Conservation (phyloP, 139 green algal genomes). For the Spirogloea muscicola region DNA sequence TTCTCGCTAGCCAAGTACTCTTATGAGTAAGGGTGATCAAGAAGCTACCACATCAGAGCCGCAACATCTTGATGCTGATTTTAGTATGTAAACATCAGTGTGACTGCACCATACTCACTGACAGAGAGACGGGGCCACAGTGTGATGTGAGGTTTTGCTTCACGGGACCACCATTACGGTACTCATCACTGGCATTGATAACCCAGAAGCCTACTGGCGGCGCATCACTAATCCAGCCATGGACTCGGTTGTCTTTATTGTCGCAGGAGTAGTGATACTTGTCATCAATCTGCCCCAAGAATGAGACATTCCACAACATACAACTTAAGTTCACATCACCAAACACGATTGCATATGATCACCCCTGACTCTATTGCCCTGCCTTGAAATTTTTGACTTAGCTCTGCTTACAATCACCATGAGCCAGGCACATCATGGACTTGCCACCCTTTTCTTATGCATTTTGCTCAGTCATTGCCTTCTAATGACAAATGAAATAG, state of each 20-base stretch:
- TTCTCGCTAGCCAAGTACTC: neutral
- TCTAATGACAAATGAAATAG: too few species aligned
- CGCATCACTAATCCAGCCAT: conserved; percentile 1
- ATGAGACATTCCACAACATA: too few species aligned
- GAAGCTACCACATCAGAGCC: neutral
- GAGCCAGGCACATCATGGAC: too few species aligned
- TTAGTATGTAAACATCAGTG: neutral
- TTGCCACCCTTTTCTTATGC: too few species aligned
- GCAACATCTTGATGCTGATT: neutral
- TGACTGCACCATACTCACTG: neutral
- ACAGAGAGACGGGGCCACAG: neutral
- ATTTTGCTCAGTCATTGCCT: too few species aligned
- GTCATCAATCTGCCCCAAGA: conserved; percentile 1
- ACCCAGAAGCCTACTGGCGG: conserved; percentile 6
- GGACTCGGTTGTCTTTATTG: conserved; percentile 6
- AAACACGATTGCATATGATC: too few species aligned
- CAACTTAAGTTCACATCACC: too few species aligned
- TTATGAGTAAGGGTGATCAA: neutral
- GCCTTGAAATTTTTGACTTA: too few species aligned
- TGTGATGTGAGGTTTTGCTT: conserved; percentile 13
- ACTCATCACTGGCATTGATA: neutral
- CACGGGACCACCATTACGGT: neutral
- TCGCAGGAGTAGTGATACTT: conserved; percentile 20
- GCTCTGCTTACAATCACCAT: too few species aligned
- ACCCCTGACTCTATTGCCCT: too few species aligned